A percentile compares a stretch with the other conserved stretches of the same genome.
These are phyloP conservation scores for Globisporangium abappressorium DNA, from an alignment of 352 stramenopile species.

Conservation along the genomic window DNA sequence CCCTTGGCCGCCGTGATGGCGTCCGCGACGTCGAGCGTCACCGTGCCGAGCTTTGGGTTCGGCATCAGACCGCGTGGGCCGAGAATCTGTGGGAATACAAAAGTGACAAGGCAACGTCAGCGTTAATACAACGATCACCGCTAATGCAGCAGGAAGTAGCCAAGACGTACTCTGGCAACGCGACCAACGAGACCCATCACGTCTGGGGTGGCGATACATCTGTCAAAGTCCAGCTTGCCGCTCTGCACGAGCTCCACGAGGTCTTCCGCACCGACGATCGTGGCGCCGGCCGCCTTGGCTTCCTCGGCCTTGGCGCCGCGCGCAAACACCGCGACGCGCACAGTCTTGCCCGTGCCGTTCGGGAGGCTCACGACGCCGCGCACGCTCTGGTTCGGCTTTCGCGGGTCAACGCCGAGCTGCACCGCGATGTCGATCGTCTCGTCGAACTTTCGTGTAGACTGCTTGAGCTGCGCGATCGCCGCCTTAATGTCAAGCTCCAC, in stretches of 20 bases:
- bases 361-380: conserved; percentile 83
- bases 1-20: conserved; percentile 79
- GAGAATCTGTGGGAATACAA: conserved; percentile 31
- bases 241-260: conserved; percentile 88
- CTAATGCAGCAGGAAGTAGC: neutral
- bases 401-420: conserved; percentile 80
- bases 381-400: conserved; percentile 89
- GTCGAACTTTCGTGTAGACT: conserved; percentile 77
- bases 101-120: neutral
- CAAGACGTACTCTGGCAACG: conserved; percentile 67
- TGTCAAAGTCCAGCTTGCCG: conserved; percentile 89
- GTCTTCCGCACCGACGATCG: conserved; percentile 89
- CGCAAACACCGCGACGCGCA: conserved; percentile 90
- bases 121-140: neutral
- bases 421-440: conserved; percentile 86
- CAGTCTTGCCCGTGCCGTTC: conserved; percentile 84
- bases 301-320: conserved; percentile 87
- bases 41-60: conserved; percentile 97
- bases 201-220: conserved; percentile 91
- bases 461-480: conserved; percentile 57
- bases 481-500: conserved; percentile 54
- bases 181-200: conserved; percentile 92
- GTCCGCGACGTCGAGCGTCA: conserved; percentile 89
- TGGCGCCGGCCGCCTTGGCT: conserved; percentile 85
- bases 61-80: conserved; percentile 97